Evolutionary conservation across 1,139 yeast genomes (phyloP).

Genomic region (Citeromyces hawaiiensis): DNA sequence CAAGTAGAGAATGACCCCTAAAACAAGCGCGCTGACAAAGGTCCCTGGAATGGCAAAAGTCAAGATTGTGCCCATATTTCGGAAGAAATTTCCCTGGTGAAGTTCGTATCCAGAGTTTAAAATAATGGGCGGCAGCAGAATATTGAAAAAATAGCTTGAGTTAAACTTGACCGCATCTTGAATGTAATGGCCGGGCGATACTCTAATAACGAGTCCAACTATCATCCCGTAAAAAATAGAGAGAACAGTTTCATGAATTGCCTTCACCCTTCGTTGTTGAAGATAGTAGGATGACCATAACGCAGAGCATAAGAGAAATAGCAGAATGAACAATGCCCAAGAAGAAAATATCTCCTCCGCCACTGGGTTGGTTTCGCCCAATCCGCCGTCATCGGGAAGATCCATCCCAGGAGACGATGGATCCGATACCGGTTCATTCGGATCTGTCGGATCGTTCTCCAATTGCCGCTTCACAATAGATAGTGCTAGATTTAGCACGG

Average conservation of each 20-base stretch:
- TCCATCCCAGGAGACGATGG: conserved; percentile 35
- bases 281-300: conserved; percentile 91
- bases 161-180: conserved; percentile 96
- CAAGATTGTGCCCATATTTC: conserved; percentile 81
- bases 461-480: conserved; percentile 4
- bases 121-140: conserved; percentile 90
- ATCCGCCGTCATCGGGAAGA: conserved; percentile 42
- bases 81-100: conserved; percentile 89
- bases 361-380: conserved; percentile 71
- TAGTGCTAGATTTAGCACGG: background rate
- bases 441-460: conserved; percentile 2
- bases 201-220: conserved; percentile 80
- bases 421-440: conserved; percentile 14
- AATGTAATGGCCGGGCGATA: conserved; percentile 91
- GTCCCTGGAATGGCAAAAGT: conserved; percentile 98
- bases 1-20: conserved; percentile 71
- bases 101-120: conserved; percentile 92
- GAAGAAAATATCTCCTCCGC: conserved; percentile 92
- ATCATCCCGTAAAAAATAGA: conserved; percentile 96
- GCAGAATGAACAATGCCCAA: conserved; percentile 88
- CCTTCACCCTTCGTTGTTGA: conserved; percentile 84
- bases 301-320: conserved; percentile 73
- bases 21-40: conserved; percentile 76
- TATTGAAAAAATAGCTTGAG: conserved; percentile 86
- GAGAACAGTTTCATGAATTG: conserved; percentile 91